Evolutionary conservation across 345 rosid genomes (phyloP), one percentile per base, ranked within the genome.

Genomic region (Eucalyptus lansdowneana): DNA sequence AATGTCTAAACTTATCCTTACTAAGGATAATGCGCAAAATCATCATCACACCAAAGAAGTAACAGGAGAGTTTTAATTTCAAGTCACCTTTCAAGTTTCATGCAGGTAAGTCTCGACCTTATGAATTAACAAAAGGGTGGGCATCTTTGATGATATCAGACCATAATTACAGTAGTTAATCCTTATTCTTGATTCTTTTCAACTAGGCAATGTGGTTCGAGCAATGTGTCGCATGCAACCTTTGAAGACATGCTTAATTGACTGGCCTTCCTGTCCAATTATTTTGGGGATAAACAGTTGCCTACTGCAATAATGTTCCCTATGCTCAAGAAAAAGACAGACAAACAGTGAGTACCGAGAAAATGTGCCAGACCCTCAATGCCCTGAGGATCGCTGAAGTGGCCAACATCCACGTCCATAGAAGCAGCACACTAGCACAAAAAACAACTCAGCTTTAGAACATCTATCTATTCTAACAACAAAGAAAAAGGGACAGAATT

Each of bases 361-460:
- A 97, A 97, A 92, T 97, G 99, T 67, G 99, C 98, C 31, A 97
- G 94, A 89, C 99, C 99, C 91, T 96, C 98, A 25, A 97, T 94
- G 80, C 98, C 99, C 76, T 53, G 93, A 12, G 99, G 98, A 92
- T 97, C 97, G 87, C 95, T 91, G 92, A 94, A 96, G 72, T 94
- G 90, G 89, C 99, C 99, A 58, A 97, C 95, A 80, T 92, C 88
- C 86, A 97, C 99, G 87, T 93, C 86, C 99, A 97, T 97, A 50
- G 96, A 95, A 90, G 99, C 99, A 90, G 99, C 97, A 91, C 99
- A 96, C 99, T 97, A 92, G 90, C 44, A 89, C 34, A 87, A 50
- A 25, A 5, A 51, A 62, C 31, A 45, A 80, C 47, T 17, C 69
- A 60, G 31, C 69, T 60, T 25, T 11, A 27, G 31, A 27, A 60